Percentiles rank a stretch among this genome's conserved stretches.
phyloP scores from a whole-genome alignment of 2,329 filamentous ascomycete genomes.

The Clonostachys rosea region DNA sequence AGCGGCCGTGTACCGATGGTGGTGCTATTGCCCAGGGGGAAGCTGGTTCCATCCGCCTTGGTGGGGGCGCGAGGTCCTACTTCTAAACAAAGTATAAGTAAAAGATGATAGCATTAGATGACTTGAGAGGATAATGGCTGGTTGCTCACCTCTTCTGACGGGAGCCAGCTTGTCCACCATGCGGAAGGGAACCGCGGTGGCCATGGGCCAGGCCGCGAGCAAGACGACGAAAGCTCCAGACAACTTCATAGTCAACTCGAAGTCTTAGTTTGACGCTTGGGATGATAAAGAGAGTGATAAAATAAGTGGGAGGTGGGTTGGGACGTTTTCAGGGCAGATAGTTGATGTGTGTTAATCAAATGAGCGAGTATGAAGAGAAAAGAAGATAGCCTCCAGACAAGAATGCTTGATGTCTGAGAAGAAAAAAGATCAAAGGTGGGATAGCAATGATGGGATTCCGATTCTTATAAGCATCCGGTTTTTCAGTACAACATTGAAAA shows the following conservation, averaged over 20 bases:
- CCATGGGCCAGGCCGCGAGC: constrained; percentile 9
- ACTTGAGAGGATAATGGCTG: no score
- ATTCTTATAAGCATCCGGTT: no score
- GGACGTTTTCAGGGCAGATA: neutral
- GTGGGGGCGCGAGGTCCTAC: neutral
- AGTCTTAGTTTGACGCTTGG: neutral
- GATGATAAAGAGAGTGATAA: neutral
- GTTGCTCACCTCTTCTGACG: neutral
- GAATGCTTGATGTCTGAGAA: no score
- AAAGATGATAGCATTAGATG: neutral
- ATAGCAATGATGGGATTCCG: no score
- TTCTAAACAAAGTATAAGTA: neutral
- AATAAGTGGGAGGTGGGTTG: neutral
- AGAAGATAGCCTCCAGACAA: no score
- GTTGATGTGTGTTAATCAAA: neutral
- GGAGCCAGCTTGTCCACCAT: constrained; percentile 2
- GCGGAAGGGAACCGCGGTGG: constrained; percentile 6
- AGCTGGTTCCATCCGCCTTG: neutral
- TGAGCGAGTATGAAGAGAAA: no score
- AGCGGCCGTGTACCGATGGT: no score
- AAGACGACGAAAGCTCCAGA: constrained; percentile 9
- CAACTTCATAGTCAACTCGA: constrained; percentile 14
- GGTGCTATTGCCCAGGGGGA: no score
- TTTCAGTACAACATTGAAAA: no score
- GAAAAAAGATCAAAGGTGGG: no score